Percentiles rank a stretch among this genome's conserved stretches.
Conservation (phyloP, 1,284 basidiomycete genomes). For the Moniliophthora roreri region DNA sequence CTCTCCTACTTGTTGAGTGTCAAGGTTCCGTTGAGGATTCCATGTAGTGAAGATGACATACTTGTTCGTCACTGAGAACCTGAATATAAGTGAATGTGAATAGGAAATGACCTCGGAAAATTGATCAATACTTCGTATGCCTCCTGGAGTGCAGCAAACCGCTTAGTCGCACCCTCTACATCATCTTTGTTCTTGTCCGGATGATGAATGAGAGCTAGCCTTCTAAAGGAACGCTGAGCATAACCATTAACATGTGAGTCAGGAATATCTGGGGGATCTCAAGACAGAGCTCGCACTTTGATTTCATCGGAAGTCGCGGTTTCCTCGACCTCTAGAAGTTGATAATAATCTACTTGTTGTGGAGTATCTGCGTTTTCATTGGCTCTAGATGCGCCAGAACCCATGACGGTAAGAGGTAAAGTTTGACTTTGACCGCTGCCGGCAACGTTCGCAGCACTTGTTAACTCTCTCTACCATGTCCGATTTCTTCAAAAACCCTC, state of each 20-base stretch:
- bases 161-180: conserved; percentile 83
- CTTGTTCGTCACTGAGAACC: conserved; percentile 92
- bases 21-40: conserved; percentile 11
- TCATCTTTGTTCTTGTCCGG: conserved; percentile 88
- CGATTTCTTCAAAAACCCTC: conserved; percentile 45
- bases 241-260: conserved; percentile 13
- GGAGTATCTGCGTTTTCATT: conserved; percentile 25
- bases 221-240: conserved; percentile 75
- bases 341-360: conserved; percentile 68
- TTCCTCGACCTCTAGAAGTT: conserved; percentile 77
- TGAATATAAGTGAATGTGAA: conserved; percentile 28
- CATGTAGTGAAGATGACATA: conserved; percentile 34
- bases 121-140: conserved; percentile 80
- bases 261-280: conserved; percentile 6
- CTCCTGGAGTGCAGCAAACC: conserved; percentile 89
- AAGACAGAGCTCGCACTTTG: conserved; percentile 51
- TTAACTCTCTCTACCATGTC: conserved; percentile 34
- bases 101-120: conserved; percentile 4
- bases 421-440: too few relatives aligned
- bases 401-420: conserved; percentile 55
- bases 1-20: conserved; percentile 72
- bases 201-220: conserved; percentile 83
- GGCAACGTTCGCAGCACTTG: background rate
- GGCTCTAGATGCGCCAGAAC: conserved; percentile 62
- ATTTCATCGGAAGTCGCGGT: conserved; percentile 86